Evolutionary conservation across 1,284 basidiomycete species (phyloP).

Genomic region (Termitomyces sp.): DNA sequence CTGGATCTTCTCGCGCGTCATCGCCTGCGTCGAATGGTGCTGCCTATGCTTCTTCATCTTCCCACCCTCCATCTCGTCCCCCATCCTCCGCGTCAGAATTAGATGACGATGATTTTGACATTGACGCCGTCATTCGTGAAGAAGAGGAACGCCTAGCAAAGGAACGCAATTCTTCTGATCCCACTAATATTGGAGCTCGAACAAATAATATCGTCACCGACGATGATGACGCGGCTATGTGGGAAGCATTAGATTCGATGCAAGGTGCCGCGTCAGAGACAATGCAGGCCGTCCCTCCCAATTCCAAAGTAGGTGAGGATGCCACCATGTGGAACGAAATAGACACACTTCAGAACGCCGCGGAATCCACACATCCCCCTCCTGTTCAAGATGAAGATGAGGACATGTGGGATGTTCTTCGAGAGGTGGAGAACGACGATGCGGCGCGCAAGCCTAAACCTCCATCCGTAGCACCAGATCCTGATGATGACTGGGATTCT

Average conservation of each 20-base stretch:
- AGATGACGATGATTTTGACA: conserved; percentile 47
- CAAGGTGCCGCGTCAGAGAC: conserved; percentile 6
- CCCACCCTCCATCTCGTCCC: conserved; percentile 40
- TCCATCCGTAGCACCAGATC: conserved; percentile 5
- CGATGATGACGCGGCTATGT: conserved; percentile 57
- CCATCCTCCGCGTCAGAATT: conserved; percentile 41
- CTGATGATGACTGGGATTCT: conserved; percentile 41
- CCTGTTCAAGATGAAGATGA: conserved; percentile 43
- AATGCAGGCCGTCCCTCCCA: background rate
- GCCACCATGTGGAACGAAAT: conserved; percentile 12
- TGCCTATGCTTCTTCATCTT: conserved; percentile 31
- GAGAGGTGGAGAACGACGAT: conserved; percentile 45
- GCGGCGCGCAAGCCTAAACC: conserved; percentile 9
- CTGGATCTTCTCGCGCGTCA: conserved; percentile 9
- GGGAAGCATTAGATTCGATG: conserved; percentile 41
- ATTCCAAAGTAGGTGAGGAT: conserved; percentile 7
- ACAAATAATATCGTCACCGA: conserved; percentile 24
- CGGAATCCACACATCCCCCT: conserved; percentile 1
- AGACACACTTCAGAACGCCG: conserved; percentile 5
- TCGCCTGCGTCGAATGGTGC: conserved; percentile 21
- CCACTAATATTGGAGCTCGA: background rate
- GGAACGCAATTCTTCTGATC: conserved; percentile 13
- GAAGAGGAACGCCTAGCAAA: conserved; percentile 35
- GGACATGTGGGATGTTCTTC: conserved; percentile 64
- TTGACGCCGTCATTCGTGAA: conserved; percentile 45